A percentile compares a stretch with the other conserved stretches of the same genome.
Conservation (phyloP, 768 basidiomycete species). For the Chalciporus pseudorubinellus region DNA sequence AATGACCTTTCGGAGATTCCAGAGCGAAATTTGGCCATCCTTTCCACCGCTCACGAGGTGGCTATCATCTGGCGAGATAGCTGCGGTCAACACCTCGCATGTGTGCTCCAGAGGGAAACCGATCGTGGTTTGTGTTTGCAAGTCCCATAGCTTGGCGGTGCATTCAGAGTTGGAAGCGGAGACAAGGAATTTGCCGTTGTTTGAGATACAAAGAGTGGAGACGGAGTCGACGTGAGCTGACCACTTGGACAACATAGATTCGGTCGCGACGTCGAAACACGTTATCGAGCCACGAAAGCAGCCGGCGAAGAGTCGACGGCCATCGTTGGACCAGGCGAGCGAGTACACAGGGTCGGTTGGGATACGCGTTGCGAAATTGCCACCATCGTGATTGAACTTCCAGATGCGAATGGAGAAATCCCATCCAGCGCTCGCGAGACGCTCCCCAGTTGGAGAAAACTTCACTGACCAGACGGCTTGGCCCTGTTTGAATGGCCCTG, state of each 20-base stretch:
- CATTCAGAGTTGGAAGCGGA: slow-evolving; percentile 17
- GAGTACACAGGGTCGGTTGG: slow-evolving; percentile 9
- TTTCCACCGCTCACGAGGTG: neutral
- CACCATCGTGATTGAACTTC: neutral
- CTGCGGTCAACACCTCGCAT: slow-evolving; percentile 1
- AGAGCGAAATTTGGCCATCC: neutral
- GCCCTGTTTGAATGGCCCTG: slow-evolving; percentile 17
- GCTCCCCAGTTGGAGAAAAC: slow-evolving; percentile 23
- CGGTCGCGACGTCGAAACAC: slow-evolving; percentile 6
- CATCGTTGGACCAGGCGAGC: slow-evolving; percentile 20
- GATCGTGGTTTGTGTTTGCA: slow-evolving; percentile 2
- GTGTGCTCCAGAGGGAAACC: slow-evolving; percentile 5
- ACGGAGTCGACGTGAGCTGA: slow-evolving; percentile 13
- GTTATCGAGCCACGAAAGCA: slow-evolving; percentile 10
- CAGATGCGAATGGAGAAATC: slow-evolving; percentile 10
- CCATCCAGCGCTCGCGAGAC: slow-evolving; percentile 14
- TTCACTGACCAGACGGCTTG: slow-evolving; percentile 9
- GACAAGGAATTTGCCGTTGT: slow-evolving; percentile 19
- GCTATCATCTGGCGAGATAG: neutral
- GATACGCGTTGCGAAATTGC: neutral
- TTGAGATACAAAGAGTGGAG: slow-evolving; percentile 16
- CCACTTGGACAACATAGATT: slow-evolving; percentile 3
- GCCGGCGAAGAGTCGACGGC: slow-evolving; percentile 17
- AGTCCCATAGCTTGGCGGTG: slow-evolving; percentile 19
- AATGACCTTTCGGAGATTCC: neutral